phyloP scores from a whole-genome alignment of 2,329 filamentous ascomycete genomes.

The Fusarium beomiforme region DNA sequence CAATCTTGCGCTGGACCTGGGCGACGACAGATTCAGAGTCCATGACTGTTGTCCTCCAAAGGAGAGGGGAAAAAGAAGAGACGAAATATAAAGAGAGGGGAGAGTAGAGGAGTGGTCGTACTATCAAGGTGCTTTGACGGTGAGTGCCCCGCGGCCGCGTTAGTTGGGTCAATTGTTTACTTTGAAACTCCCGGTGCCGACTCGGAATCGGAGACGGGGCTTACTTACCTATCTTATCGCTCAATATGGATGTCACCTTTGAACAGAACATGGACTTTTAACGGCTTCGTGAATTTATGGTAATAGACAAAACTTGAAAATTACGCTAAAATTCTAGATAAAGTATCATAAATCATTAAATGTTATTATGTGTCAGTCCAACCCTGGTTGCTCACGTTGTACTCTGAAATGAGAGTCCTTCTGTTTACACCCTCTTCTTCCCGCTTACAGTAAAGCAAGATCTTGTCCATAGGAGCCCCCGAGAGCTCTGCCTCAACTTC shows the following conservation, averaged over 20 bases:
- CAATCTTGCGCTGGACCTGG: conserved; percentile 75
- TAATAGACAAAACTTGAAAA: neutral
- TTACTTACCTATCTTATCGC: conserved; percentile 35
- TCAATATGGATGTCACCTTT: neutral
- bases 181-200: conserved; percentile 5
- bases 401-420: conserved; percentile 32
- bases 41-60: conserved; percentile 38
- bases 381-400: conserved; percentile 1
- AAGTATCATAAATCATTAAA: neutral
- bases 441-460: conserved; percentile 30
- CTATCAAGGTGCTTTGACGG: conserved; percentile 27
- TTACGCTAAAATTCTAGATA: neutral
- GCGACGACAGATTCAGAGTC: conserved; percentile 49
- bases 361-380: conserved; percentile 14
- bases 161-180: conserved; percentile 26
- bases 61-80: neutral
- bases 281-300: neutral
- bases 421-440: neutral
- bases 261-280: neutral
- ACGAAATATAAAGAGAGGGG: neutral
- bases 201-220: conserved; percentile 10
- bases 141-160: conserved; percentile 28
- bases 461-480: conserved; percentile 35
- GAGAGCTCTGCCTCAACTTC: conserved; percentile 33
- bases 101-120: neutral